Base-by-base conservation (phyloP, 1,284 basidiomycete genomes). In the Ceratorhiza oryzae-sativae region DNA sequence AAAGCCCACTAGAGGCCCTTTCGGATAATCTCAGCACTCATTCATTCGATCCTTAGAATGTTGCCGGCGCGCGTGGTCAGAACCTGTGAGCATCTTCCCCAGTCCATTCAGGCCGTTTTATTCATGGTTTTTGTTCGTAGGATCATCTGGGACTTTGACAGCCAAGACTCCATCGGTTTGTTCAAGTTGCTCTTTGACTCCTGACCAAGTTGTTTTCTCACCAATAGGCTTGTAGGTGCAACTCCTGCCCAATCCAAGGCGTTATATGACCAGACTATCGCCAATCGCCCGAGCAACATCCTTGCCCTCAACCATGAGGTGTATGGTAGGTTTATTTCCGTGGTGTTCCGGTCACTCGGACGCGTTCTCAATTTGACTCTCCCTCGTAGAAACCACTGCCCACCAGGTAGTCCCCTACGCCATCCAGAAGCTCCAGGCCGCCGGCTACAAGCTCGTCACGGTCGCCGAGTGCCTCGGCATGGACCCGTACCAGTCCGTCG, bases 271-370 rank as follows among this genome's bases (percentile, higher is more conserved):
- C 13, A 72, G 0, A 36, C 49, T 15, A 34, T 63, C 20, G 36
- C 20, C 34, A 62, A 65, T 32, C 42, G 53, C 36, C 72, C 72
- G 13, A 36, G 27, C 9, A 73, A 32, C 46, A 71, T 73, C 39
- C 48, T 71, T n/a, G 45, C 72, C 12, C 59, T 73, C 18, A 73
- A 73, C 71, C 72, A 73, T 36, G 72, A 73, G 72, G 62, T 59
- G 2, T 55, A 63, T 15, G 62, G 62, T 65, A 36, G n/a, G 62
- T 36, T 6, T 34, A 12, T 30, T 49, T 34, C 12, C 20, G 3
- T 23, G 36, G 36, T 6, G 6, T 13, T 13, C 13, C 6, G 36
- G 13, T 39, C 8, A 39, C 36, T 13, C 8, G 13, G 36, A 6
- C 15, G 34, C 1, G 2, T 2, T 65, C 18, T 13, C 13, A n/a